Evolutionary conservation across 2,329 filamentous ascomycete species (phyloP).

Genomic region (Venturia pyrina): DNA sequence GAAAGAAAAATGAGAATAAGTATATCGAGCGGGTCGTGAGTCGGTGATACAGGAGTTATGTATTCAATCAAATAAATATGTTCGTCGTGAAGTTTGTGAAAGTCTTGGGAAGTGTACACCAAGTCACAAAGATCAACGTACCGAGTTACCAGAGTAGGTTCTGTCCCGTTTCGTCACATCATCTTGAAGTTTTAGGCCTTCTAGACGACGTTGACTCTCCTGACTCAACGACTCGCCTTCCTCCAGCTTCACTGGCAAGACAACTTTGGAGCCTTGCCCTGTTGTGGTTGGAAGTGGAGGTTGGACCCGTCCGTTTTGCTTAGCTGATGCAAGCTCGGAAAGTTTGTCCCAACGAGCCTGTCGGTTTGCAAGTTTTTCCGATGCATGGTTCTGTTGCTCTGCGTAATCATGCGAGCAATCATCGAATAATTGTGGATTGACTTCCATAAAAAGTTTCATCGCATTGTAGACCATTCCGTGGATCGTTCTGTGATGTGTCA

Average conservation of each 20-base stretch:
- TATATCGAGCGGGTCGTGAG: constrained; percentile 2
- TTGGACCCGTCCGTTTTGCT: constrained; percentile 39
- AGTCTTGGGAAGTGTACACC: neutral
- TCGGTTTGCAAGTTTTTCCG: constrained; percentile 70
- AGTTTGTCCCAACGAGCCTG: constrained; percentile 86
- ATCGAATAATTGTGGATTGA: constrained; percentile 95
- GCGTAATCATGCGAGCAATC: constrained; percentile 98
- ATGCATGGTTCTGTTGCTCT: constrained; percentile 85
- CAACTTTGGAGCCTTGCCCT: constrained; percentile 23
- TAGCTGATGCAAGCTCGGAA: constrained; percentile 65
- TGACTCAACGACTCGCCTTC: constrained; percentile 72
- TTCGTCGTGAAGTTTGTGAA: constrained; percentile 8
- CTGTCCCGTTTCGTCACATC: constrained; percentile 28
- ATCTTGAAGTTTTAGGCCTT: constrained; percentile 85
- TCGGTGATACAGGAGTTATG: neutral
- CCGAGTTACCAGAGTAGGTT: constrained; percentile 5
- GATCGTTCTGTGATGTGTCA: constrained; percentile 62
- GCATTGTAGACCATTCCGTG: constrained; percentile 99
- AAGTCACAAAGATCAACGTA: constrained; percentile 11
- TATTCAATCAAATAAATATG: neutral
- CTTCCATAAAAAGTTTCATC: constrained; percentile 99
- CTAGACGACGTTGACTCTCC: constrained; percentile 76
- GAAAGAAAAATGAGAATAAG: neutral
- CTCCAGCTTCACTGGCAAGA: constrained; percentile 44
- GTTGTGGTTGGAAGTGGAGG: constrained; percentile 17